These are phyloP conservation scores for Talaromyces sp. DNA, from an alignment of 2,329 filamentous ascomycete species.

Conservation along the genomic window DNA sequence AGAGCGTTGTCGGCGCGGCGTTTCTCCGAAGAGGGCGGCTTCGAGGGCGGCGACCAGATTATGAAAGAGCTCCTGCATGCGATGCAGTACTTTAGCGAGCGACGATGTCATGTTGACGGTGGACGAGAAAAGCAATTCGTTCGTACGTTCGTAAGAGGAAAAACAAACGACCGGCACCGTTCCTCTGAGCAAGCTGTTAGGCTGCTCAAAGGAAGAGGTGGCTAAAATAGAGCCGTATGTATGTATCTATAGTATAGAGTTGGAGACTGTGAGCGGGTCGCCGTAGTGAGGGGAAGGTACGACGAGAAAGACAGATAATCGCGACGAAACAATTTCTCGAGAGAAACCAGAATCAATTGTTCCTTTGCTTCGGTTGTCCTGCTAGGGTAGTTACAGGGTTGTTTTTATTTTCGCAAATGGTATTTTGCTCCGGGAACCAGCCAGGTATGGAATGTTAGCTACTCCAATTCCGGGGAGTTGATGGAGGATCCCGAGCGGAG, in stretches of 20 bases:
- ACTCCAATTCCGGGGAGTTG: constrained; percentile 12
- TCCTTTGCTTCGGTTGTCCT: background rate
- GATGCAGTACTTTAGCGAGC: constrained; percentile 41
- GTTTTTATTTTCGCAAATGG: constrained; percentile 10
- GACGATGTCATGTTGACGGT: constrained; percentile 34
- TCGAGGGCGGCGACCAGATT: constrained; percentile 42
- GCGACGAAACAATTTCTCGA: background rate
- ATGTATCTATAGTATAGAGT: background rate
- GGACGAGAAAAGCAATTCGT: background rate
- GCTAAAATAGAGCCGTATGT: background rate
- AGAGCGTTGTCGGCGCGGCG: constrained; percentile 33
- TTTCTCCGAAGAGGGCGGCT: constrained; percentile 37
- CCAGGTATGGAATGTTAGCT: constrained; percentile 16
- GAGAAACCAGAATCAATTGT: background rate
- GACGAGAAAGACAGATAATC: background rate
- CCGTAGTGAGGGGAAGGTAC: constrained; percentile 3
- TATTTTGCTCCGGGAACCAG: constrained; percentile 18
- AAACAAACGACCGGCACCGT: background rate
- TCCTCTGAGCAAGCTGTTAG: constrained; percentile 16
- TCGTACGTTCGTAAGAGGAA: background rate
- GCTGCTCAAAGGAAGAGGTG: constrained; percentile 14
- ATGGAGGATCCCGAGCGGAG: constrained; percentile 1
- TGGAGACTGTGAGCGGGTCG: background rate
- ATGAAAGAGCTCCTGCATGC: constrained; percentile 43
- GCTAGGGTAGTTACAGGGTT: background rate